A percentile compares a stretch with the other conserved stretches of the same genome.
phyloP scores from a whole-genome alignment of 495 filamentous ascomycete species.

The Penicillium manginii region DNA sequence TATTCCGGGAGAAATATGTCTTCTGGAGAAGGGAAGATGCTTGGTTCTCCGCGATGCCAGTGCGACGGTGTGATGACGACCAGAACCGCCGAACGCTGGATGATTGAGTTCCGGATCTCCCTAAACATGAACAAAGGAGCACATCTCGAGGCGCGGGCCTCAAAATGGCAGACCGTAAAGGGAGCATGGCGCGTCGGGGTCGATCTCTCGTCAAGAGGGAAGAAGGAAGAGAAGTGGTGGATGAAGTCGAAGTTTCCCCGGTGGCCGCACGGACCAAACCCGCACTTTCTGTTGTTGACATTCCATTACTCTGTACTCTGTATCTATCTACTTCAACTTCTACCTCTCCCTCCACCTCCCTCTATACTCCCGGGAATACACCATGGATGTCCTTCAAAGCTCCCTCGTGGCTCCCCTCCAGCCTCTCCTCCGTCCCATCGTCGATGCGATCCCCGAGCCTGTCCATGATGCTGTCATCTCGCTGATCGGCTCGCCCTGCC shows the following conservation, averaged over 20 bases:
- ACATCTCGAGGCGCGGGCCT: constrained; percentile 40
- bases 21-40: constrained; percentile 36
- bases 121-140: constrained; percentile 39
- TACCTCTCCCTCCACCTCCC: background rate
- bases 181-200: constrained; percentile 42
- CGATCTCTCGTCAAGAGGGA: constrained; percentile 8
- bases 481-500: constrained; percentile 82
- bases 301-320: no score
- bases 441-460: constrained; percentile 75
- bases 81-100: constrained; percentile 37
- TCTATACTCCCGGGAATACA: background rate
- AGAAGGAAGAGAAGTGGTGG: constrained; percentile 28
- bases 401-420: constrained; percentile 67
- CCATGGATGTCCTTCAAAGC: constrained; percentile 48
- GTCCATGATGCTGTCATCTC: constrained; percentile 74
- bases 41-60: constrained; percentile 32
- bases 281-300: constrained; percentile 28
- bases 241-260: constrained; percentile 35
- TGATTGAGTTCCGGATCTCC: constrained; percentile 17
- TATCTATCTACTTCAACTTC: background rate
- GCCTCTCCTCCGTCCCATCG: constrained; percentile 71
- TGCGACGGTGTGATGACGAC: constrained; percentile 37
- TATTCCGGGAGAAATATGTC: constrained; percentile 49
- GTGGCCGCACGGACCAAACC: constrained; percentile 39
- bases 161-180: constrained; percentile 45